Evolutionary conservation across 768 basidiomycete genomes (phyloP).

Genomic region (Mrakia gelida): DNA sequence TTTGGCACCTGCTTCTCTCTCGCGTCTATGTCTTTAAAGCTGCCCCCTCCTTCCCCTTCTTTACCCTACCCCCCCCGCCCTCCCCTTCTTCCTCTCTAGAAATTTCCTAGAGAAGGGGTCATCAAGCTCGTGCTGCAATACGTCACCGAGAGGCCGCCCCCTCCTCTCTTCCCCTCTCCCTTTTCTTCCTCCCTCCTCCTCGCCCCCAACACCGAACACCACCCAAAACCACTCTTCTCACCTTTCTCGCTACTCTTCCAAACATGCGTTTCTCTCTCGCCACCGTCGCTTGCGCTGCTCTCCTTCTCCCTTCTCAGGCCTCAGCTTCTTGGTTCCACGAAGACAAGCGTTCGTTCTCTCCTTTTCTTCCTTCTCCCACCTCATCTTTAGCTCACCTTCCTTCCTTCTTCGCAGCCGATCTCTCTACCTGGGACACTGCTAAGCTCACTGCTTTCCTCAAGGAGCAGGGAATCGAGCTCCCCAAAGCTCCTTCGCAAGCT

Average conservation of each 20-base stretch:
- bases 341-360: constrained; percentile 26
- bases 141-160: no score
- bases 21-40: no score
- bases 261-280: constrained; percentile 28
- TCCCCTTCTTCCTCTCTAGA: no score
- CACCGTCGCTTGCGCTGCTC: constrained; percentile 24
- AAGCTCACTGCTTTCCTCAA: constrained; percentile 25
- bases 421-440: constrained; percentile 23
- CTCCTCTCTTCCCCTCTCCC: no score
- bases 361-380: not conserved
- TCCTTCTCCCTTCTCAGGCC: constrained; percentile 19
- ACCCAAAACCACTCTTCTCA: not conserved
- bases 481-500: constrained; percentile 11
- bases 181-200: not conserved
- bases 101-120: no score
- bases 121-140: no score
- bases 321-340: constrained; percentile 25
- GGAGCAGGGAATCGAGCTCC: constrained; percentile 22
- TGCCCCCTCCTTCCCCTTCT: no score
- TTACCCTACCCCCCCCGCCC: no score
- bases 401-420: constrained; percentile 13
- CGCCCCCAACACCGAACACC: not conserved
- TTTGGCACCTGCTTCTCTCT: no score
- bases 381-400: not conserved
- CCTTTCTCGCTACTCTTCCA: not conserved